phyloP scores from a whole-genome alignment of 257 asterid genomes.

The Voacanga thouarsii region DNA sequence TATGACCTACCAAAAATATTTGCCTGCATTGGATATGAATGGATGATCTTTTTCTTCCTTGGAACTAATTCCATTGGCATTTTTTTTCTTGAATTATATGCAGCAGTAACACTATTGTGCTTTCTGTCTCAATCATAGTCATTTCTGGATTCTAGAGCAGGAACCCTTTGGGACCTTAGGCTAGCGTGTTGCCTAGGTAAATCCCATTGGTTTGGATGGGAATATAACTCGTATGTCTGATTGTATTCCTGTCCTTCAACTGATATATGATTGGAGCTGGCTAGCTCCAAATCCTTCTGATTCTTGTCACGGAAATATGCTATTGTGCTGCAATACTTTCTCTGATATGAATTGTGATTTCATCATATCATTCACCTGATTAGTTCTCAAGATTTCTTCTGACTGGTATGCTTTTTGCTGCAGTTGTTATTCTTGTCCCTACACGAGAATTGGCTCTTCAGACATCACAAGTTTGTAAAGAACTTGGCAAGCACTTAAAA shows the following conservation, averaged over 20 bases:
- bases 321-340: not conserved
- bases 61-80: not conserved
- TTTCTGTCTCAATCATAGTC: not conserved
- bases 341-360: not conserved
- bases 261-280: not conserved
- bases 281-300: not conserved
- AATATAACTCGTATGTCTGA: not conserved
- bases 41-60: not conserved
- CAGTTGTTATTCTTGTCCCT: slow-evolving; percentile 85
- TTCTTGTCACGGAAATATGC: not conserved
- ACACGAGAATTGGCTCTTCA: slow-evolving; percentile 89
- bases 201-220: not conserved
- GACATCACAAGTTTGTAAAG: slow-evolving; percentile 87
- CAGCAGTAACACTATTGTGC: not conserved
- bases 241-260: not conserved
- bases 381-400: not conserved
- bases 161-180: not conserved
- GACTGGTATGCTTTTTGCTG: slow-evolving; percentile 16
- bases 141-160: not conserved
- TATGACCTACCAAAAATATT: not conserved
- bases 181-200: not conserved
- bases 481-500: slow-evolving; percentile 74
- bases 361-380: not conserved
- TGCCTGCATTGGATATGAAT: not conserved
- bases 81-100: not conserved